Percentiles rank a stretch among this genome's conserved stretches.
phyloP scores from a whole-genome alignment of 1,284 basidiomycete species.

The Leccinum colubrinum region DNA sequence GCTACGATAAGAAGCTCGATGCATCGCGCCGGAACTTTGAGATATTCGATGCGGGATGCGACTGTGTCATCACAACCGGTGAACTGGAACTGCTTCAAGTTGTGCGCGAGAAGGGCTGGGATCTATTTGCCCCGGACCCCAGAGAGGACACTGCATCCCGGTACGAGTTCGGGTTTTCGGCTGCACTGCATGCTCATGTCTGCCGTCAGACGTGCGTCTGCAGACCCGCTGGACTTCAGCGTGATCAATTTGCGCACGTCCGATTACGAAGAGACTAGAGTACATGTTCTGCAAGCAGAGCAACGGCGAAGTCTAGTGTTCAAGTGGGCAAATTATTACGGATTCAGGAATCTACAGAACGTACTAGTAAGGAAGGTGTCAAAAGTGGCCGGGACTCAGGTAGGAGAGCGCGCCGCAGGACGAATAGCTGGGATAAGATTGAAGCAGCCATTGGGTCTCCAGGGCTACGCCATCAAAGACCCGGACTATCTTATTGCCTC shows the following conservation, averaged over 20 bases:
- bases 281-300: slow-evolving; percentile 56
- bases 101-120: slow-evolving; percentile 67
- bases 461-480: no score
- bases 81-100: slow-evolving; percentile 77
- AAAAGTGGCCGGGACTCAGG: slow-evolving; percentile 68
- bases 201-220: slow-evolving; percentile 40
- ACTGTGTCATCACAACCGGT: slow-evolving; percentile 98
- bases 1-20: slow-evolving; percentile 99
- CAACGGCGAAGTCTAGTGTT: slow-evolving; percentile 67
- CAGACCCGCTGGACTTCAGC: slow-evolving; percentile 51
- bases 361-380: slow-evolving; percentile 86
- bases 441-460: no score
- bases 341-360: slow-evolving; percentile 97
- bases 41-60: slow-evolving; percentile 82
- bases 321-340: slow-evolving; percentile 93
- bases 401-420: slow-evolving; percentile 65
- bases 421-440: slow-evolving; percentile 38
- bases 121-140: slow-evolving; percentile 9
- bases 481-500: no score
- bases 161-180: slow-evolving; percentile 90
- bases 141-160: slow-evolving; percentile 65
- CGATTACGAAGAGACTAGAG: slow-evolving; percentile 49
- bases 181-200: slow-evolving; percentile 71
- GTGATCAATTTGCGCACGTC: slow-evolving; percentile 51
- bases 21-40: slow-evolving; percentile 88